Percentiles rank a stretch among this genome's conserved stretches.
These are phyloP conservation scores for Phyllosticta citribraziliensis DNA, from an alignment of 2,329 filamentous ascomycete genomes.

Conservation along the genomic window DNA sequence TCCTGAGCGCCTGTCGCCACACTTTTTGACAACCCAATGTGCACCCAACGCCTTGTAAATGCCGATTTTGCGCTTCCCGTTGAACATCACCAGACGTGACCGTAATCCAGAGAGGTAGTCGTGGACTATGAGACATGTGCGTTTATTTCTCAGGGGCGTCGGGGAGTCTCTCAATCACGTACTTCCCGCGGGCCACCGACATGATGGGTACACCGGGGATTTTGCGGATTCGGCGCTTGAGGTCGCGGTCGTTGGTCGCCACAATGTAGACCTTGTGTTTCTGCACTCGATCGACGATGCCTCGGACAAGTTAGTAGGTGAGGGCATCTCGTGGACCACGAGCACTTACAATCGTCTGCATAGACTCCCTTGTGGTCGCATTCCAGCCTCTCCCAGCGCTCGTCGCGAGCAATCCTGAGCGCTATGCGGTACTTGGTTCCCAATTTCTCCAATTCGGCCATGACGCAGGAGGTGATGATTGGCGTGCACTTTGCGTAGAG, in stretches of 20 bases:
- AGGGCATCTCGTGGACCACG: background rate
- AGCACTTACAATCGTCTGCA: conserved; percentile 66
- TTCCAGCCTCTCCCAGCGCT: conserved; percentile 73
- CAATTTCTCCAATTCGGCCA: conserved; percentile 78
- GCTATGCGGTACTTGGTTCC: conserved; percentile 83
- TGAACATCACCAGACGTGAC: no score
- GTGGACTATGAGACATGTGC: background rate
- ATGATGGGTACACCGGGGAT: conserved; percentile 68
- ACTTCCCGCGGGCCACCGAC: conserved; percentile 80
- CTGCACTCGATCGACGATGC: conserved; percentile 33
- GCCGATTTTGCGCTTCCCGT: no score
- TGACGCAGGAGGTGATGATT: conserved; percentile 74
- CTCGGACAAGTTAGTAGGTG: background rate
- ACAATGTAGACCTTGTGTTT: conserved; percentile 40
- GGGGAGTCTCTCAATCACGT: conserved; percentile 84
- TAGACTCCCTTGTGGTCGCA: conserved; percentile 88
- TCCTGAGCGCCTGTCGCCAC: background rate
- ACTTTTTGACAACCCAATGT: background rate
- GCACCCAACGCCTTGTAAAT: no score
- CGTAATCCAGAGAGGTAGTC: no score
- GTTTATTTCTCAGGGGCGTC: conserved; percentile 61
- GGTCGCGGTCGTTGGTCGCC: conserved; percentile 53
- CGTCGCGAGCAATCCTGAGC: conserved; percentile 75
- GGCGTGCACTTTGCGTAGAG: conserved; percentile 86
- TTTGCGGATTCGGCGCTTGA: conserved; percentile 78